Evolutionary conservation across 805 yeast genomes (phyloP).

Genomic region (Spathaspora sp.): DNA sequence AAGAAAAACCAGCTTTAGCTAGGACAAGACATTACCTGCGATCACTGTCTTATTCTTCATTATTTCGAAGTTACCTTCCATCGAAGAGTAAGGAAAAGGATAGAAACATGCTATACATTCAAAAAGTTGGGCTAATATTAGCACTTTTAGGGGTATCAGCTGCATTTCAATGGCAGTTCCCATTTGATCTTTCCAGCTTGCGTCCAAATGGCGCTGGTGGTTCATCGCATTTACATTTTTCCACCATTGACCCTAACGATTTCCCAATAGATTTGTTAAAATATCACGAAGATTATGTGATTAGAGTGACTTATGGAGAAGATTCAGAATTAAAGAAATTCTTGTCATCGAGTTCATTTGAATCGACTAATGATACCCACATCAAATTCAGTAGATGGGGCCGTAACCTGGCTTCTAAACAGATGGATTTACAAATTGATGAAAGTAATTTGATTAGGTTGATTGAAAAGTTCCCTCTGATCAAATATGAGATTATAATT

Average conservation of each 20-base stretch:
- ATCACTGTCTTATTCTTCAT: too few relatives aligned
- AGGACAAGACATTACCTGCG: too few relatives aligned
- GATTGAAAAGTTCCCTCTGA: conserved; percentile 15
- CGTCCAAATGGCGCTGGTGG: not conserved
- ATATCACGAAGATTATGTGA: conserved; percentile 42
- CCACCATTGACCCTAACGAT: conserved; percentile 19
- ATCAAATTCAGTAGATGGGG: conserved; percentile 45
- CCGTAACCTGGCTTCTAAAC: conserved; percentile 11
- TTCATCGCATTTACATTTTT: conserved; percentile 22
- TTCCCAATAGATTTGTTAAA: conserved; percentile 39
- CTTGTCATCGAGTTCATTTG: conserved; percentile 8
- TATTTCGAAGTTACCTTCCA: too few relatives aligned
- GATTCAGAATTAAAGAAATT: conserved; percentile 14
- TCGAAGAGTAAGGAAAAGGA: too few relatives aligned
- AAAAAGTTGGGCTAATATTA: not conserved
- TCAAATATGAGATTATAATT: conserved; percentile 42
- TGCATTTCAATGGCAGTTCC: conserved; percentile 2
- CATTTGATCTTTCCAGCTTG: not conserved
- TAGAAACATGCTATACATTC: too few relatives aligned
- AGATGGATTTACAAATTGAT: conserved; percentile 18
- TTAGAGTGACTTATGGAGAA: conserved; percentile 37
- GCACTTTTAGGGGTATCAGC: not conserved
- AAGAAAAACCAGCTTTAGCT: too few relatives aligned
- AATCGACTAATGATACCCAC: conserved; percentile 4
- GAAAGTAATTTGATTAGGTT: conserved; percentile 18